A percentile compares a stretch with the other conserved stretches of the same genome.
phyloP scores from a whole-genome alignment of 805 yeast species.

The Kazachstania viticola region DNA sequence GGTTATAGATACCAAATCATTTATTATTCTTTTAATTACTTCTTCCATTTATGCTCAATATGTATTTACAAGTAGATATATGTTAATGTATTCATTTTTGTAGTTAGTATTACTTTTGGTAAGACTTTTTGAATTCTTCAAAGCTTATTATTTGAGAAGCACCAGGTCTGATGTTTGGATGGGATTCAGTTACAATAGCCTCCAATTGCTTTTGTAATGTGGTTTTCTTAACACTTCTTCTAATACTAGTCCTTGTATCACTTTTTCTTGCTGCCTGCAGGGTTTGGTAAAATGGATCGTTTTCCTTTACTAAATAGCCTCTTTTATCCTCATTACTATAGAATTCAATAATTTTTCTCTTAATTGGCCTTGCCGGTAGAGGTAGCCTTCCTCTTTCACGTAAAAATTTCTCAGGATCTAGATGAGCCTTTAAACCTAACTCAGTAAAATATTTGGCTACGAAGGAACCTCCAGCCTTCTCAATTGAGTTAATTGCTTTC shows the following conservation, averaged over 20 bases:
- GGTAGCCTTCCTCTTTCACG: conserved; percentile 71
- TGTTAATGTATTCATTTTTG: too few relatives aligned
- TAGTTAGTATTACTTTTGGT: background rate
- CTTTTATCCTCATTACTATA: conserved; percentile 61
- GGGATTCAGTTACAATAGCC: conserved; percentile 24
- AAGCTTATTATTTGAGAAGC: conserved; percentile 3
- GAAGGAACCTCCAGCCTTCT: conserved; percentile 59
- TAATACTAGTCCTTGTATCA: conserved; percentile 9
- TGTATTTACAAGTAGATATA: background rate
- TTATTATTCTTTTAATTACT: too few relatives aligned
- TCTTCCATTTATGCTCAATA: background rate
- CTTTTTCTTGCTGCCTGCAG: conserved; percentile 13
- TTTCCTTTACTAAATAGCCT: conserved; percentile 55
- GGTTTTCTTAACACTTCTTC: conserved; percentile 23
- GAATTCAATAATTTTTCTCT: conserved; percentile 65
- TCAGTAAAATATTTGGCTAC: conserved; percentile 60
- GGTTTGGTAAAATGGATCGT: conserved; percentile 18
- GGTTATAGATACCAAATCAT: background rate
- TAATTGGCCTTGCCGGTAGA: conserved; percentile 73
- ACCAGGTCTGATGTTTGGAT: conserved; percentile 20
- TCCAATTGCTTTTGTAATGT: conserved; percentile 26
- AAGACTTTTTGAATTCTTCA: conserved; percentile 2
- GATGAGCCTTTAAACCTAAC: conserved; percentile 61
- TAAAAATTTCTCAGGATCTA: conserved; percentile 60
- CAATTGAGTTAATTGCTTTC: conserved; percentile 64